Base-by-base conservation (phyloP, 2,329 filamentous ascomycete species). In the Coniochaeta prunicola region DNA sequence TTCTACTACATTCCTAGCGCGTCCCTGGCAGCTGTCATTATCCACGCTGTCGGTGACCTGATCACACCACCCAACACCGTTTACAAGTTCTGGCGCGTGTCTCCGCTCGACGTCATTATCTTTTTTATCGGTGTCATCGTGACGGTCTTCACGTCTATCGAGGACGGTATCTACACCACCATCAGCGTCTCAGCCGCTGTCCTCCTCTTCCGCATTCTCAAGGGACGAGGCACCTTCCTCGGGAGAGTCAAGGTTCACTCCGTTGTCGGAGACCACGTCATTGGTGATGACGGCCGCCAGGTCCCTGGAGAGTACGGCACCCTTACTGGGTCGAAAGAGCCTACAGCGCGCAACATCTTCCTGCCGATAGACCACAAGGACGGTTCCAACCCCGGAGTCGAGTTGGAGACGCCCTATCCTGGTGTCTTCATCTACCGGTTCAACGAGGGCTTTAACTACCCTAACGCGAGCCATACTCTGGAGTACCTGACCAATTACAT, bases 371-470 rank as follows among this genome's bases (percentile, higher is more conserved):
- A 90, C 66, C 91, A 96, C 70, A 80, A 80, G n/a, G 93, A 97
- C 70, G 93, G 93, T 31, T 92, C 91, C 1, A 97, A 97, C 71
- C 93, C 93, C 0, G 81, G 88, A 28, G 80, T 97, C 53, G 81
- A 88, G 12, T 79, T 96, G n/a, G 80, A 90, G 62, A 85, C 85
- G 58, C 92, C 94, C 0, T 91, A 94, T 67, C 93, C 93, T 0
- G 94, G 94, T 57, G 83, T 99, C 64, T 96, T 97, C 74, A 96
- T 97, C 68, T 97, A 96, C 77, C 87, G 93, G 50, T 97, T 96
- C 73, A 86, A 89, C 0, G 93, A 97, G 75, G 91, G 92, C 48
- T 96, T 96, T 80, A 96, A 94, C 74, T 99, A 97, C 68, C 91
- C 93, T 61, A 99, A 96, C 66, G 92, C 92, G 21, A 91, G 91